phyloP scores from a whole-genome alignment of 1,139 yeast genomes.

The Geotrichum bryndzae region DNA sequence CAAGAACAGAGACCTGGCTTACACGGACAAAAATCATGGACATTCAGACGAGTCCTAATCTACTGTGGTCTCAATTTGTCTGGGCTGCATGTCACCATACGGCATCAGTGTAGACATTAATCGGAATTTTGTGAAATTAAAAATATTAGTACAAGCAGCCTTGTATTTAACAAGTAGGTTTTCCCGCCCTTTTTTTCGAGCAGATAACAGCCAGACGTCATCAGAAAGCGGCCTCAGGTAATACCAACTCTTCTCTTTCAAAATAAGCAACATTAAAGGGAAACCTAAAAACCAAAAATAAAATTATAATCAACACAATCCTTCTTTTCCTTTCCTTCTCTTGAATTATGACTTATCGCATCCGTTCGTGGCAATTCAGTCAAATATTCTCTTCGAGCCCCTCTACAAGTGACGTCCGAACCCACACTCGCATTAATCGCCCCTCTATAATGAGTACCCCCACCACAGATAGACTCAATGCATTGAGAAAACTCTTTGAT shows the following conservation, averaged over 20 bases:
- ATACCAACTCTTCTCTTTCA: neutral
- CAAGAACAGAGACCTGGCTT: too few relatives aligned
- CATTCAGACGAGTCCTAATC: too few relatives aligned
- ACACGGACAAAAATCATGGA: too few relatives aligned
- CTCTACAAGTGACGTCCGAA: neutral
- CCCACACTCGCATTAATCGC: neutral
- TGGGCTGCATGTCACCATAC: too few relatives aligned
- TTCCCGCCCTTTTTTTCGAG: too few relatives aligned
- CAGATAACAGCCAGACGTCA: neutral
- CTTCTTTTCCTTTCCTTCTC: neutral
- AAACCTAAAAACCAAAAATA: neutral
- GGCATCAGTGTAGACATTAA: too few relatives aligned
- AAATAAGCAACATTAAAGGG: neutral
- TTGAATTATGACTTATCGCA: constrained; percentile 10
- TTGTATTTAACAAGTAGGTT: too few relatives aligned
- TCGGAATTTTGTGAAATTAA: too few relatives aligned
- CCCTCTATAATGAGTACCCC: constrained; percentile 12
- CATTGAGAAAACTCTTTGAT: constrained; percentile 62
- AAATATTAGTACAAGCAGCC: too few relatives aligned
- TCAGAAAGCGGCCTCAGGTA: neutral
- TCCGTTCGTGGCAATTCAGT: constrained; percentile 14
- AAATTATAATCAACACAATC: neutral
- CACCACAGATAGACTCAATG: constrained; percentile 39
- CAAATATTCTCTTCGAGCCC: neutral
- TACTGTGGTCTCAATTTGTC: too few relatives aligned